These are phyloP conservation scores for Exophiala calicioides DNA, from an alignment of 2,329 filamentous ascomycete genomes.

Conservation along the genomic window DNA sequence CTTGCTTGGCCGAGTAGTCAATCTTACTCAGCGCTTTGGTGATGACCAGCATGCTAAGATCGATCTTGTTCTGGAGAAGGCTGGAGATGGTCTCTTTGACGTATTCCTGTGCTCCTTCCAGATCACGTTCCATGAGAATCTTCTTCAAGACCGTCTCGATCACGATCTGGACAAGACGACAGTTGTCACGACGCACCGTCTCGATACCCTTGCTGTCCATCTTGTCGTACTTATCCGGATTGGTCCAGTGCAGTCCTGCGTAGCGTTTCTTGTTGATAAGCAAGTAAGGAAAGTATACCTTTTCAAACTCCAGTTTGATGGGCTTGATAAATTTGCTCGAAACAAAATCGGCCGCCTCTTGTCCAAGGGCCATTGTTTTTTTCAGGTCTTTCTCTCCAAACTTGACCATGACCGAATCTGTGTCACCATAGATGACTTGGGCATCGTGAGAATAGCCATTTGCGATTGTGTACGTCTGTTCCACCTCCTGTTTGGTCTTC, in stretches of 20 bases:
- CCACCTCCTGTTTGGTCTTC: conserved; percentile 94
- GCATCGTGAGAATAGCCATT: conserved; percentile 95
- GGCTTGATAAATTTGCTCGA: conserved; percentile 92
- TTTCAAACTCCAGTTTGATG: conserved; percentile 99
- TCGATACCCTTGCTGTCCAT: conserved; percentile 99
- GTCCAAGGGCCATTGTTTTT: conserved; percentile 91
- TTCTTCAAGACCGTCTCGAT: conserved; percentile 96
- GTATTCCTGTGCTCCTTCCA: conserved; percentile 88
- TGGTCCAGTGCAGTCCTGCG: conserved; percentile 96
- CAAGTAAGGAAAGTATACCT: conserved; percentile 96
- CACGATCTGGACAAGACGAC: conserved; percentile 89
- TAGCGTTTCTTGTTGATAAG: conserved; percentile 99
- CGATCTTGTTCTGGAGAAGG: conserved; percentile 92
- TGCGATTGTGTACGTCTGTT: conserved; percentile 81
- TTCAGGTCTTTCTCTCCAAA: conserved; percentile 86
- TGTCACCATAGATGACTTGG: conserved; percentile 97
- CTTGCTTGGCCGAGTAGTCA: conserved; percentile 88
- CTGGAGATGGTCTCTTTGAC: conserved; percentile 96
- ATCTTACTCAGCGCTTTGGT: conserved; percentile 93
- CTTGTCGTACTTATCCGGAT: conserved; percentile 92
- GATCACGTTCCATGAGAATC: conserved; percentile 90
- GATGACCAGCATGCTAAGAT: conserved; percentile 99
- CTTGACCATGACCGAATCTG: conserved; percentile 99
- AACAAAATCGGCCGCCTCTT: conserved; percentile 85
- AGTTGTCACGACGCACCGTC: conserved; percentile 96